phyloP scores from a whole-genome alignment of 2,329 filamentous ascomycete species.

The Botrytis medusae region DNA sequence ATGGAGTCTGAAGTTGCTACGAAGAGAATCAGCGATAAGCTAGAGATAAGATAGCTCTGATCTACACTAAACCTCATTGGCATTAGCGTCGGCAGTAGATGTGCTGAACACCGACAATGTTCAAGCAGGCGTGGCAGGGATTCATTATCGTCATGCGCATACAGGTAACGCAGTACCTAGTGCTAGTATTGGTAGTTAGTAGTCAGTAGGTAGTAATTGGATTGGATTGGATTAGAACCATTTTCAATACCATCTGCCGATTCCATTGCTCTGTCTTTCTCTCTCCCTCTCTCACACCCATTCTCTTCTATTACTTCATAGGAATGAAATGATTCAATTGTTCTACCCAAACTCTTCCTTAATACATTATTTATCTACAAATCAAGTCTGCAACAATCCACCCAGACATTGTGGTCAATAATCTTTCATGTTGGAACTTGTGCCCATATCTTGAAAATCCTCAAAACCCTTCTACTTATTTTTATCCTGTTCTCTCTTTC shows the following conservation, averaged over 20 bases:
- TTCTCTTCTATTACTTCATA: not conserved
- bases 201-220: too few species aligned
- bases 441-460: conserved; percentile 2
- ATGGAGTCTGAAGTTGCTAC: not conserved
- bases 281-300: not conserved
- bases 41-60: not conserved
- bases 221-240: not conserved
- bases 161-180: too few species aligned
- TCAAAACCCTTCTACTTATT: conserved; percentile 10
- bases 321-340: not conserved
- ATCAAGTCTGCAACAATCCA: not conserved
- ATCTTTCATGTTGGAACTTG: not conserved
- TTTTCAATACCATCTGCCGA: too few species aligned
- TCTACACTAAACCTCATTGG: not conserved
- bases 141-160: conserved; percentile 16
- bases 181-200: too few species aligned
- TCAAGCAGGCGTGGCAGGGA: not conserved
- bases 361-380: not conserved
- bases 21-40: not conserved
- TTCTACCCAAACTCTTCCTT: not conserved
- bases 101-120: not conserved
- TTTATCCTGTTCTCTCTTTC: conserved; percentile 9
- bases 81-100: conserved; percentile 3
- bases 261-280: not conserved
- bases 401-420: not conserved